A percentile compares a stretch with the other conserved stretches of the same genome.
Conservation (phyloP, 2,329 filamentous ascomycete genomes). For the Magnaporthiopsis rhizophila region DNA sequence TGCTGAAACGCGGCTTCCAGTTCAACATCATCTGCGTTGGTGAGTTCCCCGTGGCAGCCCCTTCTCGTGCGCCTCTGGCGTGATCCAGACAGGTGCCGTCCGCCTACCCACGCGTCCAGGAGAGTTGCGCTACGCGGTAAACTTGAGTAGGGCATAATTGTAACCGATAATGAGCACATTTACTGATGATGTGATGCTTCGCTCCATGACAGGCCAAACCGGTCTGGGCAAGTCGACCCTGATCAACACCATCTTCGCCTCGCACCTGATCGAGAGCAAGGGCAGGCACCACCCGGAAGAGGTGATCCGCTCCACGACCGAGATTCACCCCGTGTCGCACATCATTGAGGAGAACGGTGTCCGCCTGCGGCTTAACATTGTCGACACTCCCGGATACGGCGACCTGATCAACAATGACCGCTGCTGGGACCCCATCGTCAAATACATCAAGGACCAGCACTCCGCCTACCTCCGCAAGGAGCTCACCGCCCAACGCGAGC, state of each 20-base stretch:
- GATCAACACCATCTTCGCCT: slow-evolving; percentile 99
- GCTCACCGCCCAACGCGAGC: slow-evolving; percentile 95
- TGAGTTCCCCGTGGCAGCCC: slow-evolving; percentile 42
- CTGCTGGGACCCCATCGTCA: slow-evolving; percentile 99
- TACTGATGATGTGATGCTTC: neutral
- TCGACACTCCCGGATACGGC: slow-evolving; percentile 96
- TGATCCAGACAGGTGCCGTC: neutral
- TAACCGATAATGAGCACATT: neutral
- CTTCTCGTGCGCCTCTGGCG: neutral
- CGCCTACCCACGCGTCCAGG: neutral
- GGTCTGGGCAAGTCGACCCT: slow-evolving; percentile 97
- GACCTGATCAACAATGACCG: slow-evolving; percentile 99
- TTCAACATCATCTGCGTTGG: slow-evolving; percentile 97
- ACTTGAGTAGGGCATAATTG: neutral
- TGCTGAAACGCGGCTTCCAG: slow-evolving; percentile 98
- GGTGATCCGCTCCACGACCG: slow-evolving; percentile 88
- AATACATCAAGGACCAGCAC: slow-evolving; percentile 99
- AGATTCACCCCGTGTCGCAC: slow-evolving; percentile 96
- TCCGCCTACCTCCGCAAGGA: slow-evolving; percentile 98
- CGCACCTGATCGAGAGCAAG: slow-evolving; percentile 98
- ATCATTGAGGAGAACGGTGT: slow-evolving; percentile 99
- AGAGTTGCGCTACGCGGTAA: neutral
- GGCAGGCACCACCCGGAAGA: slow-evolving; percentile 89
- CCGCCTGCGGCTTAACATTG: slow-evolving; percentile 94
- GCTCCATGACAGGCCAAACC: slow-evolving; percentile 66